Percentiles rank a stretch among this genome's conserved stretches.
Evolutionary conservation across 2,329 filamentous ascomycete genomes (phyloP).

Genomic region (Ceratocystis destructans): DNA sequence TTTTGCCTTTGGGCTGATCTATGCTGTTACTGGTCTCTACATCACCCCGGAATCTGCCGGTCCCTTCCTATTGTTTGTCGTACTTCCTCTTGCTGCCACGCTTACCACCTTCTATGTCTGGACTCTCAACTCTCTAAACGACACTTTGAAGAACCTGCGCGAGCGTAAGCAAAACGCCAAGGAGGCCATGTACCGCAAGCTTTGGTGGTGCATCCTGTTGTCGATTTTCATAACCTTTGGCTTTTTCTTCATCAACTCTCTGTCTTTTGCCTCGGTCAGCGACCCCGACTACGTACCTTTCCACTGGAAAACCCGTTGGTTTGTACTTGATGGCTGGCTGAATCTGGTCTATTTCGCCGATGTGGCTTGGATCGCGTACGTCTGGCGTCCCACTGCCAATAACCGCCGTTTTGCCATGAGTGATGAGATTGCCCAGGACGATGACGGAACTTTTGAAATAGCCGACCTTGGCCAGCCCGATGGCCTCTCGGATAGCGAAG

Average conservation of each 20-base stretch:
- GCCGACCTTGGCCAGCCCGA: slow-evolving; percentile 71
- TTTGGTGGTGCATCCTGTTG: slow-evolving; percentile 93
- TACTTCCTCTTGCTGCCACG: slow-evolving; percentile 80
- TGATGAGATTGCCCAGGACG: slow-evolving; percentile 96
- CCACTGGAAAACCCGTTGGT: slow-evolving; percentile 97
- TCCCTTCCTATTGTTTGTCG: slow-evolving; percentile 80
- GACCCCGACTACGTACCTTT: slow-evolving; percentile 86
- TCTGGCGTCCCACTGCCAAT: slow-evolving; percentile 93
- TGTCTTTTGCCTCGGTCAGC: slow-evolving; percentile 74
- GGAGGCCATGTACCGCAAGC: slow-evolving; percentile 89
- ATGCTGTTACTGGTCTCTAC: slow-evolving; percentile 76
- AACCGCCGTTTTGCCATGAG: slow-evolving; percentile 97
- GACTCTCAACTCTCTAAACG: slow-evolving; percentile 90
- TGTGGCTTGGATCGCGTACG: slow-evolving; percentile 81
- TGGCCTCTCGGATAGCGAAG: slow-evolving; percentile 41
- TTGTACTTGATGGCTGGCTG: slow-evolving; percentile 91
- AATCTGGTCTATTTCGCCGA: slow-evolving; percentile 94
- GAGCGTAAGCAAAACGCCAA: slow-evolving; percentile 91
- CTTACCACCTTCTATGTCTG: slow-evolving; percentile 96
- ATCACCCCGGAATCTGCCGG: slow-evolving; percentile 79
- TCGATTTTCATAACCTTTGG: slow-evolving; percentile 92
- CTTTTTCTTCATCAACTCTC: slow-evolving; percentile 98
- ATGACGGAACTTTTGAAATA: slow-evolving; percentile 90
- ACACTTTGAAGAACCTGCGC: slow-evolving; percentile 89
- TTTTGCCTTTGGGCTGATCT: slow-evolving; percentile 89